phyloP scores from a whole-genome alignment of 2,329 filamentous ascomycete genomes.

The Hypoxylon sp. region DNA sequence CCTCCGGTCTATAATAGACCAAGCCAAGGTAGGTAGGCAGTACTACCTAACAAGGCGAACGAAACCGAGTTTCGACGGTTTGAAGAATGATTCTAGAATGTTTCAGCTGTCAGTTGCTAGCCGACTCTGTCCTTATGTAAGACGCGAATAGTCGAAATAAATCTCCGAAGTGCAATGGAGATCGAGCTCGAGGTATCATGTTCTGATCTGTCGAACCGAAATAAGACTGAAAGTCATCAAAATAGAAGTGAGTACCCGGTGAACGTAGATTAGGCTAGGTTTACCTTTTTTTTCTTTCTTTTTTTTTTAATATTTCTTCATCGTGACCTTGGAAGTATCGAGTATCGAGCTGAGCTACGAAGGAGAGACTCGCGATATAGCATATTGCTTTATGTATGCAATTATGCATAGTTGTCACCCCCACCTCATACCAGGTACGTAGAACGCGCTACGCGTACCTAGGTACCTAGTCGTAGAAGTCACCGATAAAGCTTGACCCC shows the following conservation, averaged over 20 bases:
- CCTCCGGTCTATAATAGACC: slow-evolving; percentile 1
- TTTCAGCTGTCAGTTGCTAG: slow-evolving; percentile 18
- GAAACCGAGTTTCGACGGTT: slow-evolving; percentile 8
- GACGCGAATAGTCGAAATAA: slow-evolving; percentile 6
- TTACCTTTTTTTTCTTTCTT: too few relatives aligned
- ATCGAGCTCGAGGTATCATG: background rate
- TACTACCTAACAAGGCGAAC: background rate
- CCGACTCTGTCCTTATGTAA: background rate
- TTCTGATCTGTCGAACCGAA: background rate
- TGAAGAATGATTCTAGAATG: slow-evolving; percentile 27
- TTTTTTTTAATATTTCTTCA: background rate
- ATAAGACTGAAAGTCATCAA: background rate
- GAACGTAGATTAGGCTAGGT: too few relatives aligned
- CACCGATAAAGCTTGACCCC: slow-evolving; percentile 19
- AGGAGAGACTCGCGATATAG: too few relatives aligned
- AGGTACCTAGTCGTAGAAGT: too few relatives aligned
- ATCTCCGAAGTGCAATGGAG: slow-evolving; percentile 23
- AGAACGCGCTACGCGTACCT: slow-evolving; percentile 43
- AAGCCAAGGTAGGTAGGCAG: background rate
- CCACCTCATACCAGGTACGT: background rate
- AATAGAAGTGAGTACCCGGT: background rate
- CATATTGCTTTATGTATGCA: background rate
- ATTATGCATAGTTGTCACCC: slow-evolving; percentile 5
- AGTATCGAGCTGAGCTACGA: too few relatives aligned
- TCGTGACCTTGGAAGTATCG: too few relatives aligned